Evolutionary conservation across 2,329 filamentous ascomycete species (phyloP), one percentile per base, ranked within the genome.

Genomic region (Exophiala alcalophila): DNA sequence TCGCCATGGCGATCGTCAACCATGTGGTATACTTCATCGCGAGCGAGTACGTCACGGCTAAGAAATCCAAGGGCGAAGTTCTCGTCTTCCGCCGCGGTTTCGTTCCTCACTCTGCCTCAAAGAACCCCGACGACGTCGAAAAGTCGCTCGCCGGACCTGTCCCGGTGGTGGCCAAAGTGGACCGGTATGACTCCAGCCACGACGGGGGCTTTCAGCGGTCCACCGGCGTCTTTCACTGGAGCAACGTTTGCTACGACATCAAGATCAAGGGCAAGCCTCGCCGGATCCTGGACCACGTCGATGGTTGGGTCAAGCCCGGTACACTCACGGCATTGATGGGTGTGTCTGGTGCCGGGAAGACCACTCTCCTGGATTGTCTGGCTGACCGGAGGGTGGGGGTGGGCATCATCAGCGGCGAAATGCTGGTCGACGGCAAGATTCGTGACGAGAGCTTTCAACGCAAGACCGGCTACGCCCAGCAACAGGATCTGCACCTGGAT

Each of bases 281-380:
- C 9, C 80, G 83, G 26, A 85, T 96, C 57, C 70, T 96, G 47
- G 82, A 95, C 56, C 72, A 91, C 49, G 86, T 95, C 8, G 85
- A 94, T 59, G 90, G 90, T 26, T 95, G 86, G 86, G 87, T 95
- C 44, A 91, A 92, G 65, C 89, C 90, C 3, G 90, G 90, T 46
- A 94, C 86, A n/a, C 65, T 94, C 43, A 95, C 89, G 10, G 89
- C 86, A 26, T 73, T 94, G 4, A 94, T 94, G 88, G 75, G 88
- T 68, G 86, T 89, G 5, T 88, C 84, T 16, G 89, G 90, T 54
- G 90, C 90, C n/a, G 90, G 90, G 47, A 96, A 95, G 65, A 95
- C 90, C 0, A 94, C 89, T 1, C 76, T 96, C 19, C 70, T 96
- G 21, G 86, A 95, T 64, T 85, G 86, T 27, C 73, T 96, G 53